Base-by-base conservation (phyloP, 768 basidiomycete genomes). In the Leccinum boreale region DNA sequence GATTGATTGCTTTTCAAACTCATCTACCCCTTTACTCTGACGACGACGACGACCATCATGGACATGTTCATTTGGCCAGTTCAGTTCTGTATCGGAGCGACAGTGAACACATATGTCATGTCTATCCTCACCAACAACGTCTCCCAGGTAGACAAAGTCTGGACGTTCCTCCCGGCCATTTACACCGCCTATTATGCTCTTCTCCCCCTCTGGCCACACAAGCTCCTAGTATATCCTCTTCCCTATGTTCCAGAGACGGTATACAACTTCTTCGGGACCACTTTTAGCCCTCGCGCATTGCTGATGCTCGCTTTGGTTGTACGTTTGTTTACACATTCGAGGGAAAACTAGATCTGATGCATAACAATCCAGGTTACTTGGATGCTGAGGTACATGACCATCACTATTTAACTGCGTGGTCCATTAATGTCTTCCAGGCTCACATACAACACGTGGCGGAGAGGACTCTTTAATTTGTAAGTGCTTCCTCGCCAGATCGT, bases 131-230 rank as follows among this genome's bases (percentile, higher is more conserved):
- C 90, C 0, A 79, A 81, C 44, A 94, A 95, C 64, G 87, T 90
- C 50, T 91, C 89, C 1, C 91, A 94, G 68, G 92, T 95, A 24
- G 93, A 98, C 74, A 84, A 91, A 28, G 67, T 93, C 26, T 87
- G 85, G 85, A 84, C 90, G 0, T 84, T 94, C 70, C 65, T 91
- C 35, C 94, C 95, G 0, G 80, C 87, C 7, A 78, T 95, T 19
- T 96, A 95, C 73, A 84, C 87, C 1, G 84, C 86, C 1, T 92
- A 92, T 68, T 93, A 85, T 68, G 88, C 94, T 1, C 75, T 97
- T 28, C 72, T 89, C 3, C 94, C 92, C 1, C 73, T 88, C 7
- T 77, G 81, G 74, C 79, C 80, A 15, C 71, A 53, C 12, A 62
- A 61, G 10, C 63, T 74, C 0, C 67, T 67, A 19, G 71, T 76